Evolutionary conservation across 2,329 filamentous ascomycete species (phyloP).

Genomic region (Lachnellula occidentalis): DNA sequence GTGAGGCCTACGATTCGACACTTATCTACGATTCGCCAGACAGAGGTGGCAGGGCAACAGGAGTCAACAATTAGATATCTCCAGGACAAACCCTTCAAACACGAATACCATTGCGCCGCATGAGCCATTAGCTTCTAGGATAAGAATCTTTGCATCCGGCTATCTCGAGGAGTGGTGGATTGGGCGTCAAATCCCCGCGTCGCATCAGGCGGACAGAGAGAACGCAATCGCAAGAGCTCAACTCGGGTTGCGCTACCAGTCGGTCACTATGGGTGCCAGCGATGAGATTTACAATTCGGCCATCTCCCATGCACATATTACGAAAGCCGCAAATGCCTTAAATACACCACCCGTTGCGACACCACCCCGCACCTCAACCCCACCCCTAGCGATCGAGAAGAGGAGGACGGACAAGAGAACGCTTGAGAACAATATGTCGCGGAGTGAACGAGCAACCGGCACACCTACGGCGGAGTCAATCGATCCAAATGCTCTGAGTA

Average conservation of each 20-base stretch:
- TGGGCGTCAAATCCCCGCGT: not conserved
- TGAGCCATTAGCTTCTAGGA: not conserved
- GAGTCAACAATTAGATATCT: conserved; percentile 4
- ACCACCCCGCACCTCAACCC: conserved; percentile 29
- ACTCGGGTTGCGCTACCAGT: conserved; percentile 1
- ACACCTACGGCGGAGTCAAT: conserved; percentile 20
- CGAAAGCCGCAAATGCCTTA: conserved; percentile 21
- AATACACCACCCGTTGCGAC: conserved; percentile 27
- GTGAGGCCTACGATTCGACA: conserved; percentile 9
- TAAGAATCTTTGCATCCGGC: not conserved
- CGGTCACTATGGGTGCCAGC: conserved; percentile 24
- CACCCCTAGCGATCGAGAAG: conserved; percentile 26
- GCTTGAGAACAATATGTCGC: conserved; percentile 16
- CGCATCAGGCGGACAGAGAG: not conserved
- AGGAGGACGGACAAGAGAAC: conserved; percentile 27
- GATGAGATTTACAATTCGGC: conserved; percentile 23
- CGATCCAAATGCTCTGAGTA: conserved; percentile 53
- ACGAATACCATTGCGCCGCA: not conserved
- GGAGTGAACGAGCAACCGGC: conserved; percentile 16
- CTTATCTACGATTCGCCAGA: conserved; percentile 5
- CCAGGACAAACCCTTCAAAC: not conserved
- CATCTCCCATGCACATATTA: conserved; percentile 21
- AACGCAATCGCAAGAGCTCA: not conserved
- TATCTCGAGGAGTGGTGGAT: not conserved
- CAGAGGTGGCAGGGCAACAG: conserved; percentile 23